A percentile compares a stretch with the other conserved stretches of the same genome.
These are phyloP conservation scores for Fusarium sp. DNA, from an alignment of 2,329 filamentous ascomycete genomes.

Conservation along the genomic window DNA sequence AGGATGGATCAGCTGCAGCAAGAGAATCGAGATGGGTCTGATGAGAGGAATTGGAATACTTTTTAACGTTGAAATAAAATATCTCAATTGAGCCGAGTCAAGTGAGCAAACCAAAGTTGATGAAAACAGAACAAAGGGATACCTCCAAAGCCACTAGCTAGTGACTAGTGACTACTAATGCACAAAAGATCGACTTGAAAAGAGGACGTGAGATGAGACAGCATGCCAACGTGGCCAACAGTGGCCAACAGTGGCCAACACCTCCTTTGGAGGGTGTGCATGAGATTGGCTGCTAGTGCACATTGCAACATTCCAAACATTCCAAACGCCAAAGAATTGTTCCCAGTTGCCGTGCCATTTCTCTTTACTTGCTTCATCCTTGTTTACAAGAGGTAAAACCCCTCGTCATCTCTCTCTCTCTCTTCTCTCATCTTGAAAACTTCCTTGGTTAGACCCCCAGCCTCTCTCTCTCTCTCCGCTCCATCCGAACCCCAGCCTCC, in stretches of 20 bases:
- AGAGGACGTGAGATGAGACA: conserved; percentile 34
- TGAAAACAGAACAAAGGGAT: conserved; percentile 5
- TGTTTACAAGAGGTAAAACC: conserved; percentile 16
- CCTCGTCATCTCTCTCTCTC: not conserved
- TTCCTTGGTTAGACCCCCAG: conserved; percentile 13
- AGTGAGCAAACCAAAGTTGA: not conserved
- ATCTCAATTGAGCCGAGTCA: not conserved
- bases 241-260: conserved; percentile 17
- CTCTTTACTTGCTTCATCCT: not conserved
- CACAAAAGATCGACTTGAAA: conserved; percentile 22
- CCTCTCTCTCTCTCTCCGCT: not conserved
- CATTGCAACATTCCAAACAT: conserved; percentile 25
- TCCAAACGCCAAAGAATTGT: conserved; percentile 22
- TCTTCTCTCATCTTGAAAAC: not conserved
- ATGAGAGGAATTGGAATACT: not conserved
- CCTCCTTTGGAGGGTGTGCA: conserved; percentile 3
- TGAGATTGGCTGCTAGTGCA: conserved; percentile 19
- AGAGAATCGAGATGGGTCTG: not conserved
- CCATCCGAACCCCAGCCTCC: conserved; percentile 19
- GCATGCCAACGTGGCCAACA: conserved; percentile 36
- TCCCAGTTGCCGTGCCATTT: conserved; percentile 25
- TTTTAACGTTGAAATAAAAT: not conserved
- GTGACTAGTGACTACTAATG: conserved; percentile 21
- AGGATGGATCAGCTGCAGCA: conserved; percentile 4
- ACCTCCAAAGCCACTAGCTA: conserved; percentile 20